These are phyloP conservation scores for Penicillium sumatraense DNA, from an alignment of 2,329 filamentous ascomycete genomes.

Conservation along the genomic window DNA sequence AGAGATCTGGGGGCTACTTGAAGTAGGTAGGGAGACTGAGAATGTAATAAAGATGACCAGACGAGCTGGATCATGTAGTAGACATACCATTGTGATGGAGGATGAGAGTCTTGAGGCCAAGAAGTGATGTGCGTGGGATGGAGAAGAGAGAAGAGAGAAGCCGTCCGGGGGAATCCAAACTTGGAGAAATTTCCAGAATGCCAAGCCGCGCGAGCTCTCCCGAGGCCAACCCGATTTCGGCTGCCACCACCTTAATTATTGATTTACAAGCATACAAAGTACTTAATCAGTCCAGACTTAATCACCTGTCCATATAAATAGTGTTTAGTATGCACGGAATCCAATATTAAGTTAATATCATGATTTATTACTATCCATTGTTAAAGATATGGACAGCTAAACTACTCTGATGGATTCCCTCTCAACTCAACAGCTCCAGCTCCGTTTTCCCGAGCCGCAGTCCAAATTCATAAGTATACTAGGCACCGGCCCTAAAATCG, in stretches of 20 bases:
- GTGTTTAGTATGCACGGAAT: too few species aligned
- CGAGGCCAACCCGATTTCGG: constrained; percentile 35
- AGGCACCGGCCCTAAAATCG: too few species aligned
- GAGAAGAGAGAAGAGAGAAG: constrained; percentile 34
- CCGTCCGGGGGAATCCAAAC: constrained; percentile 38
- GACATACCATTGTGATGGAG: constrained; percentile 31
- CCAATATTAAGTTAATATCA: too few species aligned
- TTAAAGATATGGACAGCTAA: too few species aligned
- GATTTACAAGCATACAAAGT: too few species aligned
- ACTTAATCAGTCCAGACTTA: too few species aligned
- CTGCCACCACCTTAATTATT: too few species aligned
- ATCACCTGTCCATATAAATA: too few species aligned
- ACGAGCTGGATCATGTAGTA: background rate
- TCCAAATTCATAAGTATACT: constrained; percentile 3
- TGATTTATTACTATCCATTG: too few species aligned
- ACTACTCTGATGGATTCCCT: background rate
- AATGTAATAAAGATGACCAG: background rate
- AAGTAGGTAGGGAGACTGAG: constrained; percentile 4
- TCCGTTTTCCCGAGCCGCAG: constrained; percentile 9
- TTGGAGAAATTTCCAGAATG: constrained; percentile 53
- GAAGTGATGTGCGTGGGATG: constrained; percentile 34
- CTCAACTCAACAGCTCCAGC: background rate
- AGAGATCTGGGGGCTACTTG: background rate
- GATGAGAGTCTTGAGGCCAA: constrained; percentile 22
- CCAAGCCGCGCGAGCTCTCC: constrained; percentile 44